These are phyloP conservation scores for Pseudotulostoma volvatum DNA, from an alignment of 495 filamentous ascomycete genomes.

Conservation along the genomic window DNA sequence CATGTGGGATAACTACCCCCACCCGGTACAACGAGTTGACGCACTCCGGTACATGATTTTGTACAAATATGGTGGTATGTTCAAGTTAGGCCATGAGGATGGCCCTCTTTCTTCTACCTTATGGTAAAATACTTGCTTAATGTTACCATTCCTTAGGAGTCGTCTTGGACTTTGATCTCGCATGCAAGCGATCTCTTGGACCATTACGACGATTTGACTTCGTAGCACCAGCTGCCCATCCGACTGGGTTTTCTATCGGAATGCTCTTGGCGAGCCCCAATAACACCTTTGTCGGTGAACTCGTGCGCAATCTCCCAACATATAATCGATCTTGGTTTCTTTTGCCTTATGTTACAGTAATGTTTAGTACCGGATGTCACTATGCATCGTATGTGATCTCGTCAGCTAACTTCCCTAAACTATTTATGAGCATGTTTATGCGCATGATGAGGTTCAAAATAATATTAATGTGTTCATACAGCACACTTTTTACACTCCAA, in stretches of 20 bases:
- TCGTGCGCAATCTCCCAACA: slow-evolving; percentile 15
- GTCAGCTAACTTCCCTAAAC: neutral
- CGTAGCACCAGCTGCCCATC: slow-evolving; percentile 22
- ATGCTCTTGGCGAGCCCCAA: slow-evolving; percentile 25
- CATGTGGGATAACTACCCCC: slow-evolving; percentile 47
- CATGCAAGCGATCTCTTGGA: slow-evolving; percentile 22
- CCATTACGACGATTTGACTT: slow-evolving; percentile 25
- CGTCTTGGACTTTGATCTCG: slow-evolving; percentile 27
- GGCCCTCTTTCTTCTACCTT: no score
- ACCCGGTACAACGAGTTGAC: slow-evolving; percentile 55
- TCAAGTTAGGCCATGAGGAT: no score
- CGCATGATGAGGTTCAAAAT: no score
- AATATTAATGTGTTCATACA: neutral
- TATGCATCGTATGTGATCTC: slow-evolving; percentile 20
- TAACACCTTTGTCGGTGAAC: slow-evolving; percentile 16
- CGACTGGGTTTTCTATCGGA: slow-evolving; percentile 24
- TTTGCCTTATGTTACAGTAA: slow-evolving; percentile 25
- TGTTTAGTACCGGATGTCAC: slow-evolving; percentile 30
- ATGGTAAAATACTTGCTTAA: neutral
- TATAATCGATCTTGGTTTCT: slow-evolving; percentile 25
- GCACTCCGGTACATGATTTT: slow-evolving; percentile 56
- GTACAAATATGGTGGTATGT: slow-evolving; percentile 48
- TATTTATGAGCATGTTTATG: neutral
- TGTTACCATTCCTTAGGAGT: slow-evolving; percentile 5
- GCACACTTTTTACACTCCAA: slow-evolving; percentile 20